Evolutionary conservation across 441 rosid genomes (phyloP).

Genomic region (Populus trichocarpa): DNA sequence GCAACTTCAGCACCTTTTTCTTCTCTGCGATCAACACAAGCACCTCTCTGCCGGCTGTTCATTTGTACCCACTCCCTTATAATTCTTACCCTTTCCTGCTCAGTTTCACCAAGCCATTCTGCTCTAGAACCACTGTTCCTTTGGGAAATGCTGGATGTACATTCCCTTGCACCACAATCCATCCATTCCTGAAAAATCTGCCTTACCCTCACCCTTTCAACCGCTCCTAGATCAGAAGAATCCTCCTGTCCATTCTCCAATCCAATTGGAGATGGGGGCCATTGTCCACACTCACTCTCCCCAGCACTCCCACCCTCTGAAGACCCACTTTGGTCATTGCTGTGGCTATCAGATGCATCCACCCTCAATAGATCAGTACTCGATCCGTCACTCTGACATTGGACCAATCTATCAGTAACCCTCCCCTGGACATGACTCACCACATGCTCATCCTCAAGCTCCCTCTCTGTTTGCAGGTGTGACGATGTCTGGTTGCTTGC

Average conservation of each 20-base stretch:
- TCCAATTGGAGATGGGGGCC: slow-evolving; percentile 46
- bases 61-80: slow-evolving; percentile 84
- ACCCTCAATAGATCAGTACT: slow-evolving; percentile 32
- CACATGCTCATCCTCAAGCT: slow-evolving; percentile 80
- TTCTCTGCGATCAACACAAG: slow-evolving; percentile 47
- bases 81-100: slow-evolving; percentile 86
- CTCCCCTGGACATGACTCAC: slow-evolving; percentile 54
- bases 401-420: slow-evolving; percentile 40
- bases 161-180: slow-evolving; percentile 56
- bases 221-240: slow-evolving; percentile 62
- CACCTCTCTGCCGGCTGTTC: slow-evolving; percentile 59
- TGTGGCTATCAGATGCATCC: slow-evolving; percentile 38
- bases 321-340: slow-evolving; percentile 33
- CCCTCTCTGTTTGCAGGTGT: slow-evolving; percentile 83
- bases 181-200: slow-evolving; percentile 82
- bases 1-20: slow-evolving; percentile 47
- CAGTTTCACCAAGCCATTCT: slow-evolving; percentile 83
- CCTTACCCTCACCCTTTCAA: slow-evolving; percentile 84
- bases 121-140: slow-evolving; percentile 47
- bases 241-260: slow-evolving; percentile 54
- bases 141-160: slow-evolving; percentile 36
- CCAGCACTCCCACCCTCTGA: slow-evolving; percentile 42
- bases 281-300: slow-evolving; percentile 50
- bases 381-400: slow-evolving; percentile 37
- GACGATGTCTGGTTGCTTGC: slow-evolving; percentile 68